Evolutionary conservation across 805 yeast species (phyloP), one percentile per base, ranked within the genome.

Genomic region (Candida arabinofermentans): DNA sequence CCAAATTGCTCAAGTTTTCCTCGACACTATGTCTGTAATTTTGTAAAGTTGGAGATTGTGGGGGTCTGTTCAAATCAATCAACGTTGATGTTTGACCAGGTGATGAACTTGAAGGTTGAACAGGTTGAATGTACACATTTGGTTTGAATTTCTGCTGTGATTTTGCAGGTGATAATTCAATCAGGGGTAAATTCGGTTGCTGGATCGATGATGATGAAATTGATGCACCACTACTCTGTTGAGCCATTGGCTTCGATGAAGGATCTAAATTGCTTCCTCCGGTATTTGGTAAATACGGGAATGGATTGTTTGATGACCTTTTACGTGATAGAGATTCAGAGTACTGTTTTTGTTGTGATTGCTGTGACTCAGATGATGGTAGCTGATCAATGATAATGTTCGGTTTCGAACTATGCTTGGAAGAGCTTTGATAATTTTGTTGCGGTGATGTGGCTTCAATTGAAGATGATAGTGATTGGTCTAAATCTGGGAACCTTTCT

Each of bases 401-500:
- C 12, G 55, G 53, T 34, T n/a, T n/a, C n/a, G n/a, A n/a, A n/a
- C n/a, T n/a, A n/a, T n/a, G n/a, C 34, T 41, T 13, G 39, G 8
- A 14, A 29, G 13, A 6, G 16, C 32, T 29, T 19, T 33, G 5
- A 16, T 18, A 21, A n/a, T 4, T 10, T 21, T 2, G 23, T 26
- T 26, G 29, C 16, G 9, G 13, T 18, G 34, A 18, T 31, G 64
- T 32, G 27, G 40, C 14, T 6, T 27, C 19, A 27, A 27, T 32
- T 24, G 27, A n/a, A 30, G 38, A 18, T 33, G 40, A 36, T 3
- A 32, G 37, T 8, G 38, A 36, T 10, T 32, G 38, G 14, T 40
- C 46, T 10, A 53, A 22, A 24, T 47, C 55, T 5, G 62, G 83
- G 49, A 69, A 78, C 37, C 81, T 59, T 42, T 72, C 72, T 50